A percentile compares a stretch with the other conserved stretches of the same genome.
Conservation (phyloP, 2,329 filamentous ascomycete species). For the Colletotrichum sp. region DNA sequence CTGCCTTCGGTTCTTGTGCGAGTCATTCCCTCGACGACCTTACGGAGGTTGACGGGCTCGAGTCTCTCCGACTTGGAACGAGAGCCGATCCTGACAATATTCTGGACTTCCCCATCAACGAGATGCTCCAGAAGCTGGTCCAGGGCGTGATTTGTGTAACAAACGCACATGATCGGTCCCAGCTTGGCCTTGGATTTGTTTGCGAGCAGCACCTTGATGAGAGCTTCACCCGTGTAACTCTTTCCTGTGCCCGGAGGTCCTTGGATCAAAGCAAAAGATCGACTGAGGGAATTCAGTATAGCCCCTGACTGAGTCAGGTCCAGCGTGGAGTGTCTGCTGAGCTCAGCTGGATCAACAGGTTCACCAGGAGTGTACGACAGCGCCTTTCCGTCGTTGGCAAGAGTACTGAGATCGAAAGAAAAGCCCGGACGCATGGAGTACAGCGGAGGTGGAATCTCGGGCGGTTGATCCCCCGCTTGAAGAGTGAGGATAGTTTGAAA, state of each 20-base stretch:
- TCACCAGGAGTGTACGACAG: too few species aligned
- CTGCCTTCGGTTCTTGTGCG: too few species aligned
- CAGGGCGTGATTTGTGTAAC: constrained; percentile 56
- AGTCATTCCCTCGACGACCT: constrained; percentile 28
- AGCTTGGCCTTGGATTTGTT: constrained; percentile 43
- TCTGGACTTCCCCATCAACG: constrained; percentile 46
- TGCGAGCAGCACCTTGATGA: constrained; percentile 60
- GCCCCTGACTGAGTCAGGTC: constrained; percentile 58
- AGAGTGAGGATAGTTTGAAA: too few species aligned
- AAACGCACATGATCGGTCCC: constrained; percentile 57
- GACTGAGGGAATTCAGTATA: constrained; percentile 56
- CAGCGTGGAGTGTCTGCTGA: constrained; percentile 43
- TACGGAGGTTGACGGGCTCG: constrained; percentile 53
- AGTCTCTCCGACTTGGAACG: constrained; percentile 61
- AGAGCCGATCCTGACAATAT: constrained; percentile 67
- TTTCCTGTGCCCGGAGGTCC: constrained; percentile 77
- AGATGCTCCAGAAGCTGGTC: constrained; percentile 68
- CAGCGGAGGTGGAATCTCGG: too few species aligned
- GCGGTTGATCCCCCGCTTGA: too few species aligned
- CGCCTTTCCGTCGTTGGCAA: too few species aligned
- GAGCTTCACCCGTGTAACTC: constrained; percentile 61
- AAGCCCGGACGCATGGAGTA: too few species aligned
- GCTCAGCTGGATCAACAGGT: too few species aligned
- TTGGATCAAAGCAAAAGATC: constrained; percentile 66
- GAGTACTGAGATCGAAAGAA: too few species aligned